Conservation (phyloP, 2,329 filamentous ascomycete genomes). For the Claviceps humidiphila region DNA sequence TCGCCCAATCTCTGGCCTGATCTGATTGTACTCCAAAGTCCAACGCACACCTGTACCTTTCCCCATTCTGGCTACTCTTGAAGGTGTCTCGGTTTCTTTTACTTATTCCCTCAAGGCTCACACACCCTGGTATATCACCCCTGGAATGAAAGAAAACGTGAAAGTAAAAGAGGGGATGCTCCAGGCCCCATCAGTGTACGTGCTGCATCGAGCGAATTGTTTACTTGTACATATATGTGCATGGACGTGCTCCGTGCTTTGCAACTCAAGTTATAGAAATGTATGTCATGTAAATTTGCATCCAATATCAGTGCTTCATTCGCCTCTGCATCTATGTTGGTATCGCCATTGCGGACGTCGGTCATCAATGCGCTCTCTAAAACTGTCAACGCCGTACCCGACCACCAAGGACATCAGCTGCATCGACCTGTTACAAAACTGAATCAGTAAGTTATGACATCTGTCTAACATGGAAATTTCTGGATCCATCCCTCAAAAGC, state of each 20-base stretch:
- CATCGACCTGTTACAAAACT: background rate
- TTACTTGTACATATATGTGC: constrained; percentile 1
- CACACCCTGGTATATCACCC: constrained; percentile 4
- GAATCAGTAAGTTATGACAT: background rate
- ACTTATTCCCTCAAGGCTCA: background rate
- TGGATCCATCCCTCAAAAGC: background rate
- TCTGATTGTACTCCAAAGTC: constrained; percentile 1
- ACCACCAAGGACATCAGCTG: background rate
- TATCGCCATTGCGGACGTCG: no score
- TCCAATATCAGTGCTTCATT: constrained; percentile 2
- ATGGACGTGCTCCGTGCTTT: constrained; percentile 4
- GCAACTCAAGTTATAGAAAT: background rate
- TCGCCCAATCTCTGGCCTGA: constrained; percentile 3
- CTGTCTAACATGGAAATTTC: background rate
- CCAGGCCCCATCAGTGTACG: constrained; percentile 1
- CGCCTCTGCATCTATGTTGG: background rate
- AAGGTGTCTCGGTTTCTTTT: constrained; percentile 1
- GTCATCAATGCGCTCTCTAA: background rate
- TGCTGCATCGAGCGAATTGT: background rate
- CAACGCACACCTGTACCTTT: constrained; percentile 3
- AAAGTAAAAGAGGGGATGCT: background rate
- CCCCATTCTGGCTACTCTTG: constrained; percentile 1
- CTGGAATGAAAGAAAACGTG: background rate
- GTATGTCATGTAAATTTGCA: background rate
- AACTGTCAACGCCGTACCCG: background rate